Percentiles rank a stretch among this genome's conserved stretches.
Evolutionary conservation across 2,329 filamentous ascomycete genomes (phyloP).

Genomic region (Pseudocercospora eumusae): DNA sequence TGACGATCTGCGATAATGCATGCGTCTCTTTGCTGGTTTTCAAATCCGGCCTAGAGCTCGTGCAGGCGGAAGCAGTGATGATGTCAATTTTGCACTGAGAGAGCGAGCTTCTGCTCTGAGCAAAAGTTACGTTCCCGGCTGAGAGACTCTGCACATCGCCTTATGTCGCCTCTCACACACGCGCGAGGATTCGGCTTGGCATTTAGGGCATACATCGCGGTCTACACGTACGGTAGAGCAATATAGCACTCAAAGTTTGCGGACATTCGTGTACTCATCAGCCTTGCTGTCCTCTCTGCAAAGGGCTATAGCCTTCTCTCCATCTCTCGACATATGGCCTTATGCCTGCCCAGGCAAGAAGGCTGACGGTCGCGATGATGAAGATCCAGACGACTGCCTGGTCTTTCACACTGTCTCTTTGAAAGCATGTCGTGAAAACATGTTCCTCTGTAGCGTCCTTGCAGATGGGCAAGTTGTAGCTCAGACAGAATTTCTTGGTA

Average conservation of each 20-base stretch:
- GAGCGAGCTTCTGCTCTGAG: too few relatives aligned
- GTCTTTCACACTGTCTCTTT: conserved; percentile 68
- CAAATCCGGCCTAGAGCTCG: background rate
- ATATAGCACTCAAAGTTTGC: background rate
- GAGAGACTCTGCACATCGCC: background rate
- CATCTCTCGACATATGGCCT: conserved; percentile 58
- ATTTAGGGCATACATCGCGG: background rate
- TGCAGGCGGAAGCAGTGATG: background rate
- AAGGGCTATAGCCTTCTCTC: conserved; percentile 22
- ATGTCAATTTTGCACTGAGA: too few relatives aligned
- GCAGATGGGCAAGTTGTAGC: conserved; percentile 63
- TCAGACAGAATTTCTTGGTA: conserved; percentile 66
- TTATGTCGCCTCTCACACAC: background rate
- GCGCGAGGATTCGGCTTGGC: background rate
- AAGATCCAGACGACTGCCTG: conserved; percentile 67
- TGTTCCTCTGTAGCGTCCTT: conserved; percentile 63
- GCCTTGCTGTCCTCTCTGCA: conserved; percentile 2
- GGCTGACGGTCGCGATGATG: conserved; percentile 62
- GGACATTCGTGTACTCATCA: background rate
- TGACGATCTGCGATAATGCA: background rate
- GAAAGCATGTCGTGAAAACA: conserved; percentile 67
- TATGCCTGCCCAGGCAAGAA: conserved; percentile 62
- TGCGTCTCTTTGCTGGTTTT: background rate
- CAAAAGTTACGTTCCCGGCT: background rate
- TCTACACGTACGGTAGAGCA: background rate